A percentile compares a stretch with the other conserved stretches of the same genome.
Evolutionary conservation across 2,329 filamentous ascomycete species (phyloP).

Genomic region (Monosporascus sp.): DNA sequence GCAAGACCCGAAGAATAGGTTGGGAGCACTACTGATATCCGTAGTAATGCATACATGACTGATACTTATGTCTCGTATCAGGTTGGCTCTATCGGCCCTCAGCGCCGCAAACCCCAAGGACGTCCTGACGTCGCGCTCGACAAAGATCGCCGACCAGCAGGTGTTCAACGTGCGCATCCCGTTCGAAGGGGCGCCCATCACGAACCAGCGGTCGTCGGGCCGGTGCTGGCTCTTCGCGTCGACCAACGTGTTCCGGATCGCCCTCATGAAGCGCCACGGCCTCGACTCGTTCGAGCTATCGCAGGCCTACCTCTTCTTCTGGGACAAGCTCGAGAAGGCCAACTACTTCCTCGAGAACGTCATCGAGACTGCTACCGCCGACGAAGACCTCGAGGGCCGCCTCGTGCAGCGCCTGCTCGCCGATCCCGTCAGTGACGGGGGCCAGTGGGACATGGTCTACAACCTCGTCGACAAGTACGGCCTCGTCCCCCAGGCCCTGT

Average conservation of each 20-base stretch:
- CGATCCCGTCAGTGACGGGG: conserved; percentile 71
- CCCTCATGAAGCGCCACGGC: conserved; percentile 77
- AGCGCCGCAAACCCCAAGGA: conserved; percentile 60
- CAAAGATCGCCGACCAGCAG: conserved; percentile 65
- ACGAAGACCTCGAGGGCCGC: conserved; percentile 65
- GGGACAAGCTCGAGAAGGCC: conserved; percentile 88
- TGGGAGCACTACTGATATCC: conserved; percentile 4
- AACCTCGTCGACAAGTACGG: conserved; percentile 86
- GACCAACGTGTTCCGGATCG: conserved; percentile 88
- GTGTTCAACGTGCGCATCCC: conserved; percentile 81
- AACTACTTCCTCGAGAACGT: conserved; percentile 87
- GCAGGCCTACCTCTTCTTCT: conserved; percentile 85
- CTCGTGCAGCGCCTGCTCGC: conserved; percentile 65
- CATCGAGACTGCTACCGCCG: conserved; percentile 62
- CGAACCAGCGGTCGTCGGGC: conserved; percentile 76
- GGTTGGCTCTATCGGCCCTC: conserved; percentile 70
- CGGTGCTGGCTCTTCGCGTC: conserved; percentile 90
- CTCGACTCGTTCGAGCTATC: conserved; percentile 79
- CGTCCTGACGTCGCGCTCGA: conserved; percentile 59
- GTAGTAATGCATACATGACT: no score
- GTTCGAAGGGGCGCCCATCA: conserved; percentile 75
- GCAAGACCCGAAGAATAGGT: conserved; percentile 62
- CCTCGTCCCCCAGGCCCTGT: conserved; percentile 74
- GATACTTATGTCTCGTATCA: conserved; percentile 22
- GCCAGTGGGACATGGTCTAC: conserved; percentile 89